Conservation (phyloP, 169 alveolate species). For the Babesia sp. region DNA sequence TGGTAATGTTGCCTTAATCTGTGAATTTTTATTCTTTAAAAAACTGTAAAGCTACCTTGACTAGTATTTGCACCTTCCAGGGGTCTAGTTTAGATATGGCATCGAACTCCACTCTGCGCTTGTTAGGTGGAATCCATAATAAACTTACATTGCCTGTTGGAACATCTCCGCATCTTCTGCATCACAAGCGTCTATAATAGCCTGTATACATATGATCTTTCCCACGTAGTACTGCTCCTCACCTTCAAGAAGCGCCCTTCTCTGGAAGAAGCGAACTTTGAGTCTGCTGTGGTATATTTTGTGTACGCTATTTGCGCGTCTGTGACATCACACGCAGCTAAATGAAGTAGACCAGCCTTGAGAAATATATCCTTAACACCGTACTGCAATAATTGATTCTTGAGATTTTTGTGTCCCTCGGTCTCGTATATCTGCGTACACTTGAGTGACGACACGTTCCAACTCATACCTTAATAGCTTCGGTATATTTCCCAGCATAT, state of each 20-base stretch:
- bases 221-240: not conserved
- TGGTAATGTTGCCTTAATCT: conserved; percentile 21
- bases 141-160: conserved; percentile 47
- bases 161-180: conserved; percentile 39
- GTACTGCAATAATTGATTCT: conserved; percentile 69
- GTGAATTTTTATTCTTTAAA: not conserved
- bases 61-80: conserved; percentile 60
- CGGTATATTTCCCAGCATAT: conserved; percentile 26
- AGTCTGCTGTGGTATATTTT: conserved; percentile 43
- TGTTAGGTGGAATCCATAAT: not conserved
- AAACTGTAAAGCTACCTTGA: conserved; percentile 21
- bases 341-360: conserved; percentile 67
- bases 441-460: not conserved
- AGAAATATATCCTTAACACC: conserved; percentile 73
- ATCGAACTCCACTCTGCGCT: conserved; percentile 52
- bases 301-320: conserved; percentile 59
- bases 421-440: conserved; percentile 63
- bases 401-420: conserved; percentile 69
- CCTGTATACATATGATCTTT: conserved; percentile 4
- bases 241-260: conserved; percentile 63
- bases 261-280: conserved; percentile 43
- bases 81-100: conserved; percentile 44
- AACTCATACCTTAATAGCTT: conserved; percentile 32
- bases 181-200: conserved; percentile 55
- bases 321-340: conserved; percentile 46